Conservation (phyloP, 2,329 filamentous ascomycete species). For the Fusarium marasasianum region DNA sequence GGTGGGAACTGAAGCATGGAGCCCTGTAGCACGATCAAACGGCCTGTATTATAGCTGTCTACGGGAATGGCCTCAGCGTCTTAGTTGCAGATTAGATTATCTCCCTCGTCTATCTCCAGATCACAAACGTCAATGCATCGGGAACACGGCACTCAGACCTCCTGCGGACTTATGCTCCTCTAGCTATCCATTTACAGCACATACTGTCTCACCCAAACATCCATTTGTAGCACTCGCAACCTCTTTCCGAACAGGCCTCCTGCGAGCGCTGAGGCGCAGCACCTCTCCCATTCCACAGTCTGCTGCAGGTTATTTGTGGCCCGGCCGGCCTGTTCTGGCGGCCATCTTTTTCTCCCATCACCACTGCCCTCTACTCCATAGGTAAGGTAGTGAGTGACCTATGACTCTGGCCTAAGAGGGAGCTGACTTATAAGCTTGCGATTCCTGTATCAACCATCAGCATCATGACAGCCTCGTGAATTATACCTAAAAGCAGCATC, state of each 20-base stretch:
- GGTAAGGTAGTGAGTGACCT: background rate
- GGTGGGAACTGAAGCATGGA: background rate
- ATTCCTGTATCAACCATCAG: constrained; percentile 7
- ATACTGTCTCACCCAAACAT: constrained; percentile 11
- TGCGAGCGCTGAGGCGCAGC: constrained; percentile 31
- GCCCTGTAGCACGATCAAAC: background rate
- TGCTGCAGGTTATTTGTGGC: constrained; percentile 18
- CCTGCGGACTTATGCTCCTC: background rate
- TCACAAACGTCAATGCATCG: constrained; percentile 3
- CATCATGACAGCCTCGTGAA: constrained; percentile 29
- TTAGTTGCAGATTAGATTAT: background rate
- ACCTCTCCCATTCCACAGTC: constrained; percentile 15
- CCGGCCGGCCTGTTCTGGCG: constrained; percentile 22
- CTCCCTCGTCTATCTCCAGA: background rate
- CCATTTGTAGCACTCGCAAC: constrained; percentile 4
- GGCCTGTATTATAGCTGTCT: background rate
- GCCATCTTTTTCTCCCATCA: constrained; percentile 10
- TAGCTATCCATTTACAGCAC: constrained; percentile 17
- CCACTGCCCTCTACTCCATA: constrained; percentile 22
- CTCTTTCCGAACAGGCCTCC: constrained; percentile 24
- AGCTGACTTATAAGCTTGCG: constrained; percentile 31
- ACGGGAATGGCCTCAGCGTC: background rate
- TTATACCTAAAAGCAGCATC: constrained; percentile 26
- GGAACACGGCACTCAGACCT: constrained; percentile 5
- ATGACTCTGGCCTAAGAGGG: constrained; percentile 19